Evolutionary conservation across 2,329 filamentous ascomycete genomes (phyloP).

Genomic region (Colletotrichum sp.): DNA sequence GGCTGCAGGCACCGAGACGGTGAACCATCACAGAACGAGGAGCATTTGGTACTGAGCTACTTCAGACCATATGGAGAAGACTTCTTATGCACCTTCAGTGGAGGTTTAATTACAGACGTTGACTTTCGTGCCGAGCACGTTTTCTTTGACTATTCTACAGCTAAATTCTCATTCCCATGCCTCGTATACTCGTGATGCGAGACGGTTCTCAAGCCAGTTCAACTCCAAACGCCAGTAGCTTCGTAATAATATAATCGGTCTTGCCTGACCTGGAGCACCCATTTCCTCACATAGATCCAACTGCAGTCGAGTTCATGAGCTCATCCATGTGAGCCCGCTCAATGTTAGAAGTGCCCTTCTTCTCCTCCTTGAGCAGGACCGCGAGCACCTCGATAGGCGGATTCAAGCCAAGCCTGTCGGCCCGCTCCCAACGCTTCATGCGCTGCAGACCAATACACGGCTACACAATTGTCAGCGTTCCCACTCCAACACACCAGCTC

Average conservation of each 20-base stretch:
- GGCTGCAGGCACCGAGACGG: slow-evolving; percentile 59
- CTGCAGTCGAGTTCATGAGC: slow-evolving; percentile 56
- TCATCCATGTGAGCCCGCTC: slow-evolving; percentile 80
- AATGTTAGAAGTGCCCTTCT: slow-evolving; percentile 54
- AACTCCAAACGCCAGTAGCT: slow-evolving; percentile 6
- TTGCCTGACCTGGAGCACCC: neutral
- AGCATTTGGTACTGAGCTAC: slow-evolving; percentile 88
- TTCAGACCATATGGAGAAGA: neutral
- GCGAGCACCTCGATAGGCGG: slow-evolving; percentile 91
- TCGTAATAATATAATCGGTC: neutral
- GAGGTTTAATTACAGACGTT: neutral
- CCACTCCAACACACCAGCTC: neutral
- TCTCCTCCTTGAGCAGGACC: slow-evolving; percentile 76
- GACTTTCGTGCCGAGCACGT: neutral
- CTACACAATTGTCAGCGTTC: slow-evolving; percentile 46
- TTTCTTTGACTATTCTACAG: neutral
- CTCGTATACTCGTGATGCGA: neutral
- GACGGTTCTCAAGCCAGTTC: neutral
- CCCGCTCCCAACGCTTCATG: slow-evolving; percentile 86
- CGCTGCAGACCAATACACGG: slow-evolving; percentile 87
- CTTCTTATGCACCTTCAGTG: neutral
- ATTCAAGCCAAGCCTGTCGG: slow-evolving; percentile 79
- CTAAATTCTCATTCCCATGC: neutral
- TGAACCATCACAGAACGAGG: slow-evolving; percentile 87
- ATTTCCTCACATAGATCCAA: slow-evolving; percentile 31